Evolutionary conservation across 2,329 filamentous ascomycete species (phyloP), one percentile per base, ranked within the genome.

Genomic region (Teratosphaeria zuluensis): DNA sequence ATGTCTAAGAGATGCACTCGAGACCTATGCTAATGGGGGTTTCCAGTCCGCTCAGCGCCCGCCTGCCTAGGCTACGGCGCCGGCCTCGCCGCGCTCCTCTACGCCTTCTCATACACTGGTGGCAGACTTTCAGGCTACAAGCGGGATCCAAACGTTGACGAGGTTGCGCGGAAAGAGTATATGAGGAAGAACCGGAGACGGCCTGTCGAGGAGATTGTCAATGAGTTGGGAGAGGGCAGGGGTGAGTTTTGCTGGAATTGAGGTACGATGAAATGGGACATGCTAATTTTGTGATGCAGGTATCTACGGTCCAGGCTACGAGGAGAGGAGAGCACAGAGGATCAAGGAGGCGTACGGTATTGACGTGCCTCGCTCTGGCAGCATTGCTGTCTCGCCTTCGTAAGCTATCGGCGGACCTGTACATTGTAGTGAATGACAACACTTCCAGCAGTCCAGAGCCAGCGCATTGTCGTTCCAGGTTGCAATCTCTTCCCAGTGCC

Each of bases 301-400:
- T 58, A 90, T 96, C 68, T 81, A 86, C 66, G 88, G 83, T 48
- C 86, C 88, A 16, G 90, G 90, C 56, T 96, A 94, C 72, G 87
- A 89, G 67, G 89, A 95, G 79, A 82, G 92, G 74, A 85, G 92
- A 74, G 84, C 84, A 65, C 80, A 91, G 77, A 83, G 89, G 67
- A 81, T 96, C 74, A 86, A 89, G 82, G 86, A 90, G 76, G 89
- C 86, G 74, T 96, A 96, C 70, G 90, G 91, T 60, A 84, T 95
- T 69, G 90, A 95, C 65, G 85, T 96, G 70, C 69, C 70, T 14
- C 8, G 24, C 16, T 31, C 30, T 24, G 33, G 56, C n/a, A 48
- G 42, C 42, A 48, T 48, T 48, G n/a, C 42, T 19, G 32, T 33
- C 16, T 42, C 54, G 38, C 19, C 46, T 11, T 54, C 57, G 14